phyloP scores from a whole-genome alignment of 2,329 filamentous ascomycete species.

The Rugonectria rugulosa region DNA sequence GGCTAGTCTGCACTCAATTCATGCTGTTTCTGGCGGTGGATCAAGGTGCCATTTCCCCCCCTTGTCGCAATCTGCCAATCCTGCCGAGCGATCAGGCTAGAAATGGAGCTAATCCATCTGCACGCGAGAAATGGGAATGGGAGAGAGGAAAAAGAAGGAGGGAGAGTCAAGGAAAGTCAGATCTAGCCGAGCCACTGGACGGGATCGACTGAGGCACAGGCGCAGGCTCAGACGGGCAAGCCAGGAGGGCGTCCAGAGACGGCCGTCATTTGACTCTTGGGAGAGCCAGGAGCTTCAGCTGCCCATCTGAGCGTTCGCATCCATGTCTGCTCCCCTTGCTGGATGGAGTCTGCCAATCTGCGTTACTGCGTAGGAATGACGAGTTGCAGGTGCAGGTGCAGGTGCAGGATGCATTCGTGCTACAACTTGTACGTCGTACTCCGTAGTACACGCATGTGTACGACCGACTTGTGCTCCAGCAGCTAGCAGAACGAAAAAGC shows the following conservation, averaged over 20 bases:
- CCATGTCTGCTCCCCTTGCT: slow-evolving; percentile 1
- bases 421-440: too few species aligned
- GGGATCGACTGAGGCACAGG: slow-evolving; percentile 8
- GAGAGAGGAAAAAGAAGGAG: not conserved
- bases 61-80: slow-evolving; percentile 40
- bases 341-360: too few species aligned
- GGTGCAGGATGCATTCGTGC: too few species aligned
- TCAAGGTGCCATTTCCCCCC: slow-evolving; percentile 12
- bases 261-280: slow-evolving; percentile 5
- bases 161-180: slow-evolving; percentile 30
- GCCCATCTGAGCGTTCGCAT: not conserved
- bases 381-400: too few species aligned
- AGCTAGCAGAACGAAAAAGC: slow-evolving; percentile 3
- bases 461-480: too few species aligned
- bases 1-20: too few species aligned
- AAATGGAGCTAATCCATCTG: slow-evolving; percentile 34
- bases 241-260: slow-evolving; percentile 33
- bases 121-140: slow-evolving; percentile 36
- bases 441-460: too few species aligned
- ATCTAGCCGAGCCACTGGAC: slow-evolving; percentile 32
- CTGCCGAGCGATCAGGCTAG: slow-evolving; percentile 40
- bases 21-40: not conserved
- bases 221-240: slow-evolving; percentile 29
- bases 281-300: not conserved
- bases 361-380: too few species aligned